Evolutionary conservation across 306 rosid species (phyloP).

Genomic region (Prunus fruticosa): DNA sequence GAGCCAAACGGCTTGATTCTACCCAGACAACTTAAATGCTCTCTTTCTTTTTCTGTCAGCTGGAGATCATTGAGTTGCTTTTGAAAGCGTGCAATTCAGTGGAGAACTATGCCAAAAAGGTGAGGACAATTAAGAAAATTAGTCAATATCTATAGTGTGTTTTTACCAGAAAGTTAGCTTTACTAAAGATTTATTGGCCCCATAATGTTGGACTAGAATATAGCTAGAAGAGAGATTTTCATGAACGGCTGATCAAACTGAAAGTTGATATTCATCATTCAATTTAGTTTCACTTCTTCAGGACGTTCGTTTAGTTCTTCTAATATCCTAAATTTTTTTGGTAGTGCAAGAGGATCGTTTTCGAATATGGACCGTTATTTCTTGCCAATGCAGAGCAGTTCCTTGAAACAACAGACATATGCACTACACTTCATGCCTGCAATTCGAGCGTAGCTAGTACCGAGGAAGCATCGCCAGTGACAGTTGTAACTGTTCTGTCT

Average conservation of each 20-base stretch:
- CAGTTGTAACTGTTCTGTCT: constrained; percentile 13
- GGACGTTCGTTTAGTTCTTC: background rate
- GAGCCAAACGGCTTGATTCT: constrained; percentile 1
- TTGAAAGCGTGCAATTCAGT: constrained; percentile 67
- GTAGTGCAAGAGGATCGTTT: constrained; percentile 87
- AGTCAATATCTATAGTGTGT: background rate
- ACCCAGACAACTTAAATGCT: constrained; percentile 21
- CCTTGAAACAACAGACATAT: constrained; percentile 63
- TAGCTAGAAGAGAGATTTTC: background rate
- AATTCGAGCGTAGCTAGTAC: constrained; percentile 11
- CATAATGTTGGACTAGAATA: background rate
- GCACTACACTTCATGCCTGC: constrained; percentile 72
- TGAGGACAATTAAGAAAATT: constrained; percentile 17
- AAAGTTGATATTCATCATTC: background rate
- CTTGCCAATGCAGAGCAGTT: constrained; percentile 68
- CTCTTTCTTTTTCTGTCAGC: constrained; percentile 34
- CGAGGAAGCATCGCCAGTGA: constrained; percentile 9
- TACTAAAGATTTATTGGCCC: background rate
- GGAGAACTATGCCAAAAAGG: constrained; percentile 58
- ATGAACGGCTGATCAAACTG: background rate
- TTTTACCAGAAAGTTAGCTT: background rate
- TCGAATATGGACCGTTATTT: constrained; percentile 66
- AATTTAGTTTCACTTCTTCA: background rate
- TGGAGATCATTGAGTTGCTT: constrained; percentile 68
- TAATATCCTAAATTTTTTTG: constrained; percentile 11